Base-by-base conservation (phyloP, 345 rosid species). In the Crucihimalaya himalaica region DNA sequence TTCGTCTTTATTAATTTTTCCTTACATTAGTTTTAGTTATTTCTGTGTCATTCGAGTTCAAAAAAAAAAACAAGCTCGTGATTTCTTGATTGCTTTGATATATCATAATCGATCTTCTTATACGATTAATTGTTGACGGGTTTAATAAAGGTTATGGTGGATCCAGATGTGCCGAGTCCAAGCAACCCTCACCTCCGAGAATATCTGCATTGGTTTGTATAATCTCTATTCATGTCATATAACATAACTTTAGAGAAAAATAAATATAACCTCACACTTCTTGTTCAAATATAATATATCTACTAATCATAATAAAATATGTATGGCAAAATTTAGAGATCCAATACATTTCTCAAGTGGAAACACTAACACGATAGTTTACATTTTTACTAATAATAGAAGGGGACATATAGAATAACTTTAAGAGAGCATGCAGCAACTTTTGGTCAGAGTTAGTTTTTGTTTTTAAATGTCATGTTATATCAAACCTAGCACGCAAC, bases 111-210 rank as follows among this genome's bases (percentile, higher is more conserved):
- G 25, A 56, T 31, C 13, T n/a, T 56, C 61, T 56, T 8, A 31
- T 9, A 56, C 40, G 23, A 4, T n/a, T n/a, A n/a, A n/a, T 31
- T 56, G 39, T 55, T 55, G 60, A 28, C 13, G 21, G 11, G 12
- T 28, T 63, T 27, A 27, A 4, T n/a, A 3, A 29, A 70, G 74
- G 66, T 70, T 14, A 58, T 70, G 74, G 66, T 58, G 74, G 74
- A 70, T 70, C 74, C 74, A 18, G 74, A 58, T 70, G 74, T 61
- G 40, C 74, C 74, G 15, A 58, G 57, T 48, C 74, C 74, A 20
- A 70, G 74, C 64, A 58, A 70, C 63, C 66, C 66, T 3, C 10
- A 46, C 35, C 66, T 58, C 7, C 53, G 74, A 34, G 74, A 58
- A 46, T 58, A 70, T 43, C 74, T 70, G 20, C 74, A 70, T 46